phyloP scores from a whole-genome alignment of 208 protist species.

The Tetramitus jugosus region DNA sequence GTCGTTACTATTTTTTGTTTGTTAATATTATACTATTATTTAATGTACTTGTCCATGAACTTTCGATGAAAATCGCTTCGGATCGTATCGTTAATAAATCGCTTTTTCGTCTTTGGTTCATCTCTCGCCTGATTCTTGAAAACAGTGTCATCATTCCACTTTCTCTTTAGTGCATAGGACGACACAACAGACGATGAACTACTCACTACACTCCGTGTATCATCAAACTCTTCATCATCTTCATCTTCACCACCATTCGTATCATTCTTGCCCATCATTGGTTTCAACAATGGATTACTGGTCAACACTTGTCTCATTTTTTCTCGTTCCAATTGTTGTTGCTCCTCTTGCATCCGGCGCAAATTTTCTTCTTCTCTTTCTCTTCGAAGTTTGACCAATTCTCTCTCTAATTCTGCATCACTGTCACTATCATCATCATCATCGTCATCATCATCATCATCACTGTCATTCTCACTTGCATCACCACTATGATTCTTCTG shows the following conservation, averaged over 20 bases:
- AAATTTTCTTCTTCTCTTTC: slow-evolving; percentile 24
- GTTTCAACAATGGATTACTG: slow-evolving; percentile 7
- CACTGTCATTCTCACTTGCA: slow-evolving; percentile 16
- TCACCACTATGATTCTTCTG: slow-evolving; percentile 23
- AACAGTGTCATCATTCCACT: slow-evolving; percentile 34
- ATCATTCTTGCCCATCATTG: not conserved
- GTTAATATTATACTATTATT: slow-evolving; percentile 28
- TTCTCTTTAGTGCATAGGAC: slow-evolving; percentile 23
- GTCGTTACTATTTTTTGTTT: too few relatives aligned
- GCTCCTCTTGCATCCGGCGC: slow-evolving; percentile 18
- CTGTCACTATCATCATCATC: slow-evolving; percentile 30
- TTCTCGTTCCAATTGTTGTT: slow-evolving; percentile 23
- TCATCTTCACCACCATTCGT: slow-evolving; percentile 13
- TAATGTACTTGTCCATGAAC: slow-evolving; percentile 34
- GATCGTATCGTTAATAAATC: slow-evolving; percentile 37
- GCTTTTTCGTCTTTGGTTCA: slow-evolving; percentile 29
- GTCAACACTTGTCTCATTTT: not conserved
- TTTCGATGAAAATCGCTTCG: slow-evolving; percentile 32
- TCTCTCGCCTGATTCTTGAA: slow-evolving; percentile 36
- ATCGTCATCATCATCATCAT: slow-evolving; percentile 25
- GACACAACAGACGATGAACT: too few relatives aligned
- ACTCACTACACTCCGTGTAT: not conserved
- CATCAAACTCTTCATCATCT: too few relatives aligned
- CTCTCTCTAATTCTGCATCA: slow-evolving; percentile 19
- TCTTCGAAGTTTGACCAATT: slow-evolving; percentile 30